Evolutionary conservation across 2,329 filamentous ascomycete genomes (phyloP).

Genomic region (Trichoderma sp.): DNA sequence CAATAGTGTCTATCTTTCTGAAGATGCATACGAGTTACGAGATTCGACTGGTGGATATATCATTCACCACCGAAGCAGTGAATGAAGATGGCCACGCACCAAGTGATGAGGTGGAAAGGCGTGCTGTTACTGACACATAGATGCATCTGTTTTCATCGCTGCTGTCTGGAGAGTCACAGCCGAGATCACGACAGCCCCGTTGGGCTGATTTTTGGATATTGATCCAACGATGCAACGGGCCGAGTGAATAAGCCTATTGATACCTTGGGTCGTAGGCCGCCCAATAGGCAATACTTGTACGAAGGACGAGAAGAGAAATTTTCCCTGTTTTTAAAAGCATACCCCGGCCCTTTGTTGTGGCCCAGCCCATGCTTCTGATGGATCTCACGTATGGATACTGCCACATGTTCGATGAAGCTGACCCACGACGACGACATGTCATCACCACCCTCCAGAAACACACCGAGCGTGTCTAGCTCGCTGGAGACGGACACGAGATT

Average conservation of each 20-base stretch:
- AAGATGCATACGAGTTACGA: neutral
- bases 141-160: neutral
- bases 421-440: constrained; percentile 5
- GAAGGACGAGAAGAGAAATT: too few relatives aligned
- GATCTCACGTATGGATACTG: neutral
- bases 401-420: constrained; percentile 1
- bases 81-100: neutral
- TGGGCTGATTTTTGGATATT: neutral
- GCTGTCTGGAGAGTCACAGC: neutral
- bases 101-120: neutral
- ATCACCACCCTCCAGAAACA: neutral
- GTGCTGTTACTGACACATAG: neutral
- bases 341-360: neutral
- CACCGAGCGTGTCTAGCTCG: neutral
- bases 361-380: too few relatives aligned
- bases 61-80: neutral
- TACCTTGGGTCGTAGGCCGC: neutral
- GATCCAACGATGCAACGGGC: neutral
- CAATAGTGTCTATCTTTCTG: neutral
- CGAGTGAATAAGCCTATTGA: neutral
- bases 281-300: neutral
- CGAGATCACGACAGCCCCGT: neutral
- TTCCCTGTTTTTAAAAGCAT: neutral
- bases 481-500: constrained; percentile 3
- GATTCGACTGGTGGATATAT: neutral